These are phyloP conservation scores for Starmerella asiatica DNA, from an alignment of 805 yeast species.

Conservation along the genomic window DNA sequence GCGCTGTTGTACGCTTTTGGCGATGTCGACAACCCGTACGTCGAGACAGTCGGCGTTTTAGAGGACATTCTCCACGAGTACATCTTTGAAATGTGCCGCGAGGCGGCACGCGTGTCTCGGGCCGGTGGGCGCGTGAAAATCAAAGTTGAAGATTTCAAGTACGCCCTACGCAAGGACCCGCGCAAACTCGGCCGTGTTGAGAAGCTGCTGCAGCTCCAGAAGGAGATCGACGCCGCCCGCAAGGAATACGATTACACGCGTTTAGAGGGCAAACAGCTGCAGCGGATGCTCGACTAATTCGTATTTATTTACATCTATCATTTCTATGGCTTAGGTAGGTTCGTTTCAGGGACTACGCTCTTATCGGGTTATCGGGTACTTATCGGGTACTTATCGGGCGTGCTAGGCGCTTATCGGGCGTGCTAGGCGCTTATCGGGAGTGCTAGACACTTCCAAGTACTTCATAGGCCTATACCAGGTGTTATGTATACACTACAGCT, in stretches of 20 bases:
- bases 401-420: too few relatives aligned
- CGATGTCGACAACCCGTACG: slow-evolving; percentile 52
- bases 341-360: too few relatives aligned
- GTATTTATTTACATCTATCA: background rate
- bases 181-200: slow-evolving; percentile 56
- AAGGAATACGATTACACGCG: slow-evolving; percentile 47
- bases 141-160: slow-evolving; percentile 59
- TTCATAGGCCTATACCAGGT: background rate
- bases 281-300: slow-evolving; percentile 18
- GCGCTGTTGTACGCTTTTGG: slow-evolving; percentile 60
- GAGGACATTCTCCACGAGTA: slow-evolving; percentile 59
- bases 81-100: slow-evolving; percentile 45
- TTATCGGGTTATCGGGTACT: too few relatives aligned
- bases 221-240: slow-evolving; percentile 50
- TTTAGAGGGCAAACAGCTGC: slow-evolving; percentile 34
- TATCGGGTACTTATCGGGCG: too few relatives aligned
- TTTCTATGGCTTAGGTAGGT: background rate
- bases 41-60: slow-evolving; percentile 49
- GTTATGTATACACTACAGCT: background rate
- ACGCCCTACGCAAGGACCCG: slow-evolving; percentile 53
- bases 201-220: slow-evolving; percentile 47
- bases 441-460: background rate
- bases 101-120: slow-evolving; percentile 38
- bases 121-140: slow-evolving; percentile 46
- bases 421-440: too few relatives aligned